Conservation (phyloP, 192 early-diverging fungal genomes). For the Umbelopsis ramanniana region DNA sequence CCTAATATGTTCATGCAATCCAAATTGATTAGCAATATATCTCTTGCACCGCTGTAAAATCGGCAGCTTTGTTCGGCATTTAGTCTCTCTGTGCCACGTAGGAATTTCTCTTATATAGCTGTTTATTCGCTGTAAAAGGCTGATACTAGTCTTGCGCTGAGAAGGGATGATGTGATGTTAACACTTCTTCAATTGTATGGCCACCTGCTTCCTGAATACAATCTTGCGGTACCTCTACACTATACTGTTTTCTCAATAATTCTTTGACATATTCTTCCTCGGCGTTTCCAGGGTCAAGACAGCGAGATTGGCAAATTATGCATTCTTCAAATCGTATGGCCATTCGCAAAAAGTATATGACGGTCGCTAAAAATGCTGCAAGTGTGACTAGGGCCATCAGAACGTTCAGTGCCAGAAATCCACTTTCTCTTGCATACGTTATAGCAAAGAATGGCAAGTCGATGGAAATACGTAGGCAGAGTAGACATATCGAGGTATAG, state of each 20-base stretch:
- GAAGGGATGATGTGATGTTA: not conserved
- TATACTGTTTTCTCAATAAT: constrained; percentile 19
- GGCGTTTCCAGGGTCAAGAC: constrained; percentile 31
- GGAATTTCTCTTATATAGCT: not conserved
- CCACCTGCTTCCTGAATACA: no score
- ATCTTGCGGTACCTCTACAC: no score
- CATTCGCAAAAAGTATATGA: constrained; percentile 29
- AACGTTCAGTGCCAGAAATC: constrained; percentile 31
- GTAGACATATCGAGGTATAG: constrained; percentile 26
- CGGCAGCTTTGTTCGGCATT: not conserved
- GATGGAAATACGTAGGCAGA: constrained; percentile 26
- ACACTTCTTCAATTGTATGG: not conserved
- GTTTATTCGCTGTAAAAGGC: not conserved
- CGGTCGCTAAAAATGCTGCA: constrained; percentile 25
- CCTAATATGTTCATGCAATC: constrained; percentile 31
- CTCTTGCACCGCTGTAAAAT: not conserved
- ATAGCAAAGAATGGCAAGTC: constrained; percentile 34
- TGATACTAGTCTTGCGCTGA: constrained; percentile 4
- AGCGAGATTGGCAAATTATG: constrained; percentile 23
- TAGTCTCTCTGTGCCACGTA: not conserved
- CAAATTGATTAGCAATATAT: constrained; percentile 22
- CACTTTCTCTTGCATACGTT: constrained; percentile 30
- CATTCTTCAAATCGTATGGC: constrained; percentile 28
- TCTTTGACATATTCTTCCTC: constrained; percentile 38
- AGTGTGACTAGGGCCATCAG: constrained; percentile 26